Evolutionary conservation across 2,329 filamentous ascomycete genomes (phyloP), one percentile per base, ranked within the genome.

Genomic region (Fusarium sacchari): DNA sequence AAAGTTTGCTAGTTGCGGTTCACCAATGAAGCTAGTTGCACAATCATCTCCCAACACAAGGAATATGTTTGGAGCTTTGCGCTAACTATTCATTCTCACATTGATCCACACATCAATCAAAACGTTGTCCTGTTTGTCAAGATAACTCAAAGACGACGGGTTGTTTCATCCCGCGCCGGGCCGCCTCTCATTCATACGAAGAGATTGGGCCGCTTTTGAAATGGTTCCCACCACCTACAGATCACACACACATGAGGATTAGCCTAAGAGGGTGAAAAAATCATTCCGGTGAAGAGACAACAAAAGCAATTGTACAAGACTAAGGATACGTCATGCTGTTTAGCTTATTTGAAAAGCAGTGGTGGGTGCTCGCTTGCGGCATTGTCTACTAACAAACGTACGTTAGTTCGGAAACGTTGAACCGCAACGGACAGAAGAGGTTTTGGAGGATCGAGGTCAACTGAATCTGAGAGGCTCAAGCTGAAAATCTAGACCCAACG

Each of bases 281-380:
- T 20, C n/a, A 49, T 49, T 62, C 26, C 32, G 44, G 44, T 70
- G 65, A 75, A 72, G 72, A 76, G 73, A 72, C 65, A 76, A 68
- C 60, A 74, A 76, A 74, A 72, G 69, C 65, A 76, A 75, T 56
- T 46, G 26, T 55, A 36, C 59, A 52, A 62, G 43, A 32, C 46
- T 12, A 24, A n/a, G 50, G 55, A 49, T 70, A 67, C 71, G 65
- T 70, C 74, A 77, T 64, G 59, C n/a, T 36, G 20, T 39, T 44
- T 60, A 36, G 42, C 42, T 46, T 49, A 64, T 43, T 56, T 60
- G 57, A 65, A 56, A 49, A 68, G 34, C 22, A 67, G 40, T 72
- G 44, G 55, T 28, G 40, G 39, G 59, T 47, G 28, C 32, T 67
- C 49, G 49, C 30, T 46, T 17, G 6, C 44, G 30, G 40, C n/a